Evolutionary conservation across 169 alveolate genomes (phyloP).

Genomic region (Plasmodium berghei): DNA sequence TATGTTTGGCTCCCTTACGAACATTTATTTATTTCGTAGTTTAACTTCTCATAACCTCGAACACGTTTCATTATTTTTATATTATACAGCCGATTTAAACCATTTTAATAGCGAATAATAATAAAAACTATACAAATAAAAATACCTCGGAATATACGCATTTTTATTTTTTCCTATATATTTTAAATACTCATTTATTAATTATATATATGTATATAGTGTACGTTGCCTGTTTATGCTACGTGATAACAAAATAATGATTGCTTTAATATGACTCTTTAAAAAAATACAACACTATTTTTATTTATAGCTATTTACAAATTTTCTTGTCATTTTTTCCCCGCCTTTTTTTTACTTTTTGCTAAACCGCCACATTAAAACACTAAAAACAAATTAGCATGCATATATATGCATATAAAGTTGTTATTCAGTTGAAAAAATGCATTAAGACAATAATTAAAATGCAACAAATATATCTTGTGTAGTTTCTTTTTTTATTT

Average conservation of each 20-base stretch:
- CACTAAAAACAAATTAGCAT: slow-evolving; percentile 1
- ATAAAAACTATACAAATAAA: no score
- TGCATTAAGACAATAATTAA: neutral
- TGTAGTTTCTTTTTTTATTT: neutral
- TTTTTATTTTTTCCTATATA: no score
- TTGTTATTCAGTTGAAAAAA: neutral
- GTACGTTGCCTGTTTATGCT: neutral
- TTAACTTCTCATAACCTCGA: no score
- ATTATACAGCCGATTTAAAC: no score
- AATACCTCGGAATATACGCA: neutral
- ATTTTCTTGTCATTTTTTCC: neutral
- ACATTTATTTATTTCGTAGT: no score
- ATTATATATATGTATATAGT: neutral
- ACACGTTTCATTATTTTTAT: no score
- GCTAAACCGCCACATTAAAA: neutral
- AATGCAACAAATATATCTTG: neutral
- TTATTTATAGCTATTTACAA: neutral
- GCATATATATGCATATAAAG: neutral
- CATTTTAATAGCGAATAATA: no score
- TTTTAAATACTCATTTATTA: neutral
- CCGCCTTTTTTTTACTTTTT: neutral
- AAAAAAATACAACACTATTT: neutral
- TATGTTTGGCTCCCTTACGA: no score
- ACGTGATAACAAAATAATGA: neutral
- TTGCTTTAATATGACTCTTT: slow-evolving; percentile 2